A percentile compares a stretch with the other conserved stretches of the same genome.
Conservation (phyloP, 2,329 filamentous ascomycete species). For the Exophiala calicioides region DNA sequence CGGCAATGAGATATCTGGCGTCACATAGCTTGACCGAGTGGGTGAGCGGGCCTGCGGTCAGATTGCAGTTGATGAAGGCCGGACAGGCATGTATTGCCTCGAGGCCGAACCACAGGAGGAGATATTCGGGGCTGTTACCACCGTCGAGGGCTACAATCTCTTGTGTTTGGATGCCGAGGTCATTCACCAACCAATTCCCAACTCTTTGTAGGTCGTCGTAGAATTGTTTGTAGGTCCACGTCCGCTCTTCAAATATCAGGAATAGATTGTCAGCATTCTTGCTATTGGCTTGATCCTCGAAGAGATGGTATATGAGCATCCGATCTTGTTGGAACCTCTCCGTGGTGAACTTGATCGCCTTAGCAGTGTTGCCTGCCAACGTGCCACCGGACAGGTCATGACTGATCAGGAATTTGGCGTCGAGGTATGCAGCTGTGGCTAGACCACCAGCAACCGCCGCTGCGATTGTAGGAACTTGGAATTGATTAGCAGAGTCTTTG, state of each 20-base stretch:
- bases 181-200: conserved; percentile 61
- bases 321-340: conserved; percentile 52
- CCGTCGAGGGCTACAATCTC: conserved; percentile 68
- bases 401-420: conserved; percentile 68
- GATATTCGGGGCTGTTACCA: conserved; percentile 66
- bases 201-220: conserved; percentile 59
- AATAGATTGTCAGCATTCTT: conserved; percentile 57
- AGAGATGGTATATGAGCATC: conserved; percentile 67
- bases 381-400: conserved; percentile 62
- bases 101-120: conserved; percentile 65
- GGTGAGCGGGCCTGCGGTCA: conserved; percentile 62
- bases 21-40: conserved; percentile 65
- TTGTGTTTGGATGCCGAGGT: conserved; percentile 57
- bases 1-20: conserved; percentile 60
- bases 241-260: conserved; percentile 67
- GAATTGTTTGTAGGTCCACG: conserved; percentile 61
- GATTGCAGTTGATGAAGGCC: conserved; percentile 67
- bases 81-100: conserved; percentile 67
- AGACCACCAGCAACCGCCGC: conserved; percentile 37
- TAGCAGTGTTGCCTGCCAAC: conserved; percentile 21
- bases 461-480: conserved; percentile 27
- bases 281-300: conserved; percentile 59
- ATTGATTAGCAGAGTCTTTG: neutral
- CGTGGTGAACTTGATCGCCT: conserved; percentile 21
- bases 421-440: conserved; percentile 60